Base-by-base conservation (phyloP, 306 rosid genomes). In the Cucumis melo region DNA sequence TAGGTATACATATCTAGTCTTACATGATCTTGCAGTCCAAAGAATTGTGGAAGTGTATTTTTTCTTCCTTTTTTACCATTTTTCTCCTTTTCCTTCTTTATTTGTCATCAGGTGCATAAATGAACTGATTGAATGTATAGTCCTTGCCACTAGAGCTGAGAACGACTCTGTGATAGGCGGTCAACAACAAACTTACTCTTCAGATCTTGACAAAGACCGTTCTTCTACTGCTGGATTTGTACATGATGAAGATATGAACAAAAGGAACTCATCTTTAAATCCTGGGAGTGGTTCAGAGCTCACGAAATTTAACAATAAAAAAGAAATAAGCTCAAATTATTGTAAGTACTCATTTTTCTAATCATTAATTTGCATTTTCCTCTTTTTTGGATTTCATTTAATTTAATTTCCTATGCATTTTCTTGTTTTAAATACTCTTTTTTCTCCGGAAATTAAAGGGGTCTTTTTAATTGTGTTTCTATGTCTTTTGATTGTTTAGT, bases 41-140 rank as follows among this genome's bases (percentile, higher is more conserved):
- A 21, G 36, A n/a, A 21, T 41, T 75, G 65, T 19, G 27, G 57
- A 23, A 70, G 20, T 71, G 59, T 27, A 15, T 50, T 19, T 32
- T 32, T 32, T 32, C 3, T 32, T 32, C 0, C 4, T 32, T 32
- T 51, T 71, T 71, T 5, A 21, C 23, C 53, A 16, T 5, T 42
- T 6, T 15, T 57, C 17, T 39, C 41, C 11, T 17, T 21, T 16
- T 23, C 11, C 11, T 42, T 23, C 12, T 71, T 73, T 80, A 53
- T 84, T 84, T 84, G 63, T 79, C 59, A 61, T 84, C 92, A 95
- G 99, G 93, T 89, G 79, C 67, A 84, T 95, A 78, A 95, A 95
- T 44, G 96, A 95, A 85, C 85, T 92, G 84, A 87, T 95, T 51
- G 98, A 92, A 85, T 68, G 83, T 70, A 82, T 92, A 86, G 78